Conservation (phyloP, 2,329 filamentous ascomycete genomes). For the Alternaria incomplexa region DNA sequence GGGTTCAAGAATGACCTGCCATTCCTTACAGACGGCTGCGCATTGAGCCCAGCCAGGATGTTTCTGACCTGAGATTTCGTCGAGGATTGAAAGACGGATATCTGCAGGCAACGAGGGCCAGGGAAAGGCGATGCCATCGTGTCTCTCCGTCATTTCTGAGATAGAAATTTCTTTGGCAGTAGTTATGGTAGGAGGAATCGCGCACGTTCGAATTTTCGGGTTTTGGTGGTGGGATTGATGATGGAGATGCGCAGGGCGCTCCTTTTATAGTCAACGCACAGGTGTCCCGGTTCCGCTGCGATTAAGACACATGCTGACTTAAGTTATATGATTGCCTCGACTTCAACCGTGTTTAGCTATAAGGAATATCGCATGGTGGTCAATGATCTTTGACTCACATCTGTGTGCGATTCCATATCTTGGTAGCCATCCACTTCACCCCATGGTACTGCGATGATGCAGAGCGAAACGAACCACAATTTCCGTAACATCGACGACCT, state of each 20-base stretch:
- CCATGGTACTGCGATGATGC: not conserved
- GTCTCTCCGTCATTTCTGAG: slow-evolving; percentile 1
- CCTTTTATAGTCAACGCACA: not conserved
- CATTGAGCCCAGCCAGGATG: slow-evolving; percentile 24
- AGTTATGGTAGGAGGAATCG: not conserved
- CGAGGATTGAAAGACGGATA: slow-evolving; percentile 24
- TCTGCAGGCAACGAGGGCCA: slow-evolving; percentile 24
- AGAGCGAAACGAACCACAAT: not conserved
- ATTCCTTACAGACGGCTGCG: slow-evolving; percentile 27
- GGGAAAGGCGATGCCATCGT: slow-evolving; percentile 18
- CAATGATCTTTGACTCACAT: not conserved
- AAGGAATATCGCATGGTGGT: not conserved
- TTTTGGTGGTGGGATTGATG: not conserved
- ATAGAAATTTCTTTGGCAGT: not conserved
- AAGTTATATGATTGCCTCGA: not conserved
- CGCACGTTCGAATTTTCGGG: not conserved
- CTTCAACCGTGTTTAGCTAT: not conserved
- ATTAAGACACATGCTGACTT: not conserved
- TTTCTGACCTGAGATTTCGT: slow-evolving; percentile 24
- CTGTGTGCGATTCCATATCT: not conserved
- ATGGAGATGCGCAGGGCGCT: not conserved
- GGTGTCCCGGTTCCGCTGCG: not conserved
- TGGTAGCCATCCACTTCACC: not conserved
- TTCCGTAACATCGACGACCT: not conserved
- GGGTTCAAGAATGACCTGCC: slow-evolving; percentile 25